Evolutionary conservation across 371 early-diverging fungal genomes (phyloP).

Genomic region (Rhizomucor miehei): DNA sequence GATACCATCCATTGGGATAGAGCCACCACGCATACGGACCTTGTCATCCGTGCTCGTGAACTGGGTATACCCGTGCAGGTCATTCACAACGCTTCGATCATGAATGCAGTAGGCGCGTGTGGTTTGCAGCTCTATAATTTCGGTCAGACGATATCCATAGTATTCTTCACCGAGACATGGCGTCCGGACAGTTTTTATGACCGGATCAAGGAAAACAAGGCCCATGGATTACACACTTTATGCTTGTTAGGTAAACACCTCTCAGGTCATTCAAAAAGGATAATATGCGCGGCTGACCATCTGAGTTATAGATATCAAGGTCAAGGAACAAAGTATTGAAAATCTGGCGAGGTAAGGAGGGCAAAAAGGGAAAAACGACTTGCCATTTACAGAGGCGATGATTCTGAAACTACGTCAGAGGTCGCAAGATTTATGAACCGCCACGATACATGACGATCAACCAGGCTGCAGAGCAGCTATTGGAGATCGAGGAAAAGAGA

Average conservation of each 20-base stretch:
- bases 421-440: conserved; percentile 92
- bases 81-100: conserved; percentile 99
- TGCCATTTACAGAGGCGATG: too few species aligned
- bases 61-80: conserved; percentile 79
- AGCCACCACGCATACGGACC: conserved; percentile 99
- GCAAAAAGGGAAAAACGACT: neutral
- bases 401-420: conserved; percentile 37
- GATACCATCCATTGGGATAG: conserved; percentile 32
- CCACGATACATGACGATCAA: conserved; percentile 98
- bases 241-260: conserved; percentile 75
- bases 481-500: conserved; percentile 86
- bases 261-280: neutral
- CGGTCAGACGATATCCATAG: conserved; percentile 99
- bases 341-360: conserved; percentile 79
- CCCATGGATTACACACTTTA: conserved; percentile 92
- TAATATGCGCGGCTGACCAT: neutral
- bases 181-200: conserved; percentile 97
- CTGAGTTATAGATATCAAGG: conserved; percentile 89
- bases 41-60: conserved; percentile 94
- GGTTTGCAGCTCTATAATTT: conserved; percentile 99
- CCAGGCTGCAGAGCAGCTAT: conserved; percentile 89
- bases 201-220: conserved; percentile 86
- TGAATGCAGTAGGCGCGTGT: conserved; percentile 98
- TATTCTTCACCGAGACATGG: conserved; percentile 97
- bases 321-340: conserved; percentile 96